Evolutionary conservation across 768 basidiomycete genomes (phyloP).

Genomic region (Dioszegia hungarica): DNA sequence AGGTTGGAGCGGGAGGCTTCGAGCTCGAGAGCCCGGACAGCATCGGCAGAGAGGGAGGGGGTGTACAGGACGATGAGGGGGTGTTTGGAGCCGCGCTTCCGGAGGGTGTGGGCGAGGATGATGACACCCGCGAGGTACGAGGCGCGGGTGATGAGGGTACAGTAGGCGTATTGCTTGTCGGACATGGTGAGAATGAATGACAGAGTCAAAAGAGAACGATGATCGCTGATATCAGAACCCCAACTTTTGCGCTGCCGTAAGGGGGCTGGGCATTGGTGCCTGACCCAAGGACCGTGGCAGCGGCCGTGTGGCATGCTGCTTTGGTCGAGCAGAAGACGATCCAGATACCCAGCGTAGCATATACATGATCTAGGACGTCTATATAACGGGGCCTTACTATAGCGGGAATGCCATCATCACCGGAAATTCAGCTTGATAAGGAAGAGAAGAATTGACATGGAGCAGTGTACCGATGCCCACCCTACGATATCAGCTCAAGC

Average conservation of each 20-base stretch:
- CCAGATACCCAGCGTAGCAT: too few relatives aligned
- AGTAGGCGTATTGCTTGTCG: constrained; percentile 3
- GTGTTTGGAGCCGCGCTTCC: not conserved
- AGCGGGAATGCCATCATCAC: too few relatives aligned
- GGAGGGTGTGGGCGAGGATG: constrained; percentile 8
- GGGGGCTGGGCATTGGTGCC: too few relatives aligned
- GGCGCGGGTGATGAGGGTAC: constrained; percentile 6
- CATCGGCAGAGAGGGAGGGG: constrained; percentile 1
- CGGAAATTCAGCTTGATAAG: constrained; percentile 46
- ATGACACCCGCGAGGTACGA: constrained; percentile 9
- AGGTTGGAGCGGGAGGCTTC: not conserved
- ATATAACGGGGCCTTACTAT: too few relatives aligned
- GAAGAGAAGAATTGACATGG: constrained; percentile 51
- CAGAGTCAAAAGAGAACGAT: too few relatives aligned
- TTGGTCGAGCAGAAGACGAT: too few relatives aligned
- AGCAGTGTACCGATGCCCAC: constrained; percentile 50
- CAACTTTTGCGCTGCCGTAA: too few relatives aligned
- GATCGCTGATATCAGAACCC: too few relatives aligned
- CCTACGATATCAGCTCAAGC: constrained; percentile 17
- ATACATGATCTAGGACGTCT: too few relatives aligned
- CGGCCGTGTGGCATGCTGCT: too few relatives aligned
- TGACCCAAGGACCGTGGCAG: too few relatives aligned
- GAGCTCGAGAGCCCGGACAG: constrained; percentile 2
- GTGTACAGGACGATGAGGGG: constrained; percentile 10
- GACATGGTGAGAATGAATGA: not conserved